These are phyloP conservation scores for Xerocomus spinulosus DNA, from an alignment of 768 basidiomycete species.

Conservation along the genomic window DNA sequence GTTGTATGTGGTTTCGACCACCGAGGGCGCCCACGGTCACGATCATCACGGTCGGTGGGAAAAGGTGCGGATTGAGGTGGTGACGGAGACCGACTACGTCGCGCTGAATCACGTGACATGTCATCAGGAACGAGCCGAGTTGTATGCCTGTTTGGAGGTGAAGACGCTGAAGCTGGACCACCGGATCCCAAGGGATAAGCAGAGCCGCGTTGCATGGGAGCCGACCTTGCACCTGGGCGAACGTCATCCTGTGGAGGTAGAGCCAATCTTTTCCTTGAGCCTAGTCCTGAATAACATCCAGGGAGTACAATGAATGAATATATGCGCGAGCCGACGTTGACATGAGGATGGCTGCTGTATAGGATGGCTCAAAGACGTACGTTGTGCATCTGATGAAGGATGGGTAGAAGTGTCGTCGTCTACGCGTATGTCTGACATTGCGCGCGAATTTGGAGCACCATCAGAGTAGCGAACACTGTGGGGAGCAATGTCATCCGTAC, in stretches of 20 bases:
- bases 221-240: slow-evolving; percentile 16
- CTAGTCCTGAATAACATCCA: slow-evolving; percentile 24
- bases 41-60: slow-evolving; percentile 10
- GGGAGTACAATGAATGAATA: slow-evolving; percentile 19
- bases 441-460: slow-evolving; percentile 17
- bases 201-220: slow-evolving; percentile 9
- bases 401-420: slow-evolving; percentile 16
- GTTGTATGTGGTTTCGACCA: slow-evolving; percentile 12
- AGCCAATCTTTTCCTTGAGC: slow-evolving; percentile 33
- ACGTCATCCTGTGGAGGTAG: slow-evolving; percentile 34
- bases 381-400: slow-evolving; percentile 31
- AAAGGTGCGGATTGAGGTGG: slow-evolving; percentile 3
- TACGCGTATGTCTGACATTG: slow-evolving; percentile 15
- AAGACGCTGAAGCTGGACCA: slow-evolving; percentile 1
- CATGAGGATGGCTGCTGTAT: slow-evolving; percentile 26
- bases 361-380: slow-evolving; percentile 35
- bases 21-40: slow-evolving; percentile 12
- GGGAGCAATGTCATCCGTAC: slow-evolving; percentile 16
- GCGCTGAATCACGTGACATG: slow-evolving; percentile 4
- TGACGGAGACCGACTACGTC: slow-evolving; percentile 14
- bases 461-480: slow-evolving; percentile 12
- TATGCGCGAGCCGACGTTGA: slow-evolving; percentile 23
- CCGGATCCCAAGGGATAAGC: slow-evolving; percentile 6
- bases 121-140: slow-evolving; percentile 3
- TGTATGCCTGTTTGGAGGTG: slow-evolving; percentile 7